Evolutionary conservation across 31 red algal species (phyloP), one percentile per base, ranked within the genome.

Genomic region (Odonthalia washingtoniensis): DNA sequence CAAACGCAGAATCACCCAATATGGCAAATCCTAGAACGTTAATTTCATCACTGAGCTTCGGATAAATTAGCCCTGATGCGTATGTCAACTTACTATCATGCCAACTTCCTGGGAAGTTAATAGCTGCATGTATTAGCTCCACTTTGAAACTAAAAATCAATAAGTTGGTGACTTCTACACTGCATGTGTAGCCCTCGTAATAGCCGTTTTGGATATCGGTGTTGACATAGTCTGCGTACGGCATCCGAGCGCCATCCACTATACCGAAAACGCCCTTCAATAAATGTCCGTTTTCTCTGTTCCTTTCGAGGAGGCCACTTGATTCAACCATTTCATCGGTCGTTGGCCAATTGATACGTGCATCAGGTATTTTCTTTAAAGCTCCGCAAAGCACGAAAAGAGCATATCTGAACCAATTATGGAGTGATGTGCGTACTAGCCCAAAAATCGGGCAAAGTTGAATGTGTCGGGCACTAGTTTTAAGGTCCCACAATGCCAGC

Each of bases 361-460:
- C n/a, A n/a, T n/a, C n/a, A n/a, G n/a, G n/a, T n/a, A n/a, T n/a
- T n/a, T n/a, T n/a, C n/a, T n/a, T n/a, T n/a, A n/a, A n/a, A n/a
- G n/a, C n/a, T n/a, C n/a, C n/a, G n/a, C n/a, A n/a, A n/a, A n/a
- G 44, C 1, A 89, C 86, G 44, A 1, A 6, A 28, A 89, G 27
- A 36, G 30, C 61, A 36, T 69, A 81, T 6, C 73, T 36, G 21
- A 81, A 14, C 77, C 62, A 89, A 9, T 46, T 41, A 2, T 12
- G 31, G 4, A 81, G 2, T 45, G 86, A 73, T 39, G 63, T 65
- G 1, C 62, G 76, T 21, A 78, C 64, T 3, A 89, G 6, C 18
- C 86, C 74, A 61, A 89, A 89, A 0, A 89, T 52, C 0, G 66
- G 75, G 43, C 86, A 89, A n/a, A n/a, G n/a, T n/a, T n/a, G n/a